Evolutionary conservation across 331 rosid species (phyloP).

Genomic region (Dryas integrifolia): DNA sequence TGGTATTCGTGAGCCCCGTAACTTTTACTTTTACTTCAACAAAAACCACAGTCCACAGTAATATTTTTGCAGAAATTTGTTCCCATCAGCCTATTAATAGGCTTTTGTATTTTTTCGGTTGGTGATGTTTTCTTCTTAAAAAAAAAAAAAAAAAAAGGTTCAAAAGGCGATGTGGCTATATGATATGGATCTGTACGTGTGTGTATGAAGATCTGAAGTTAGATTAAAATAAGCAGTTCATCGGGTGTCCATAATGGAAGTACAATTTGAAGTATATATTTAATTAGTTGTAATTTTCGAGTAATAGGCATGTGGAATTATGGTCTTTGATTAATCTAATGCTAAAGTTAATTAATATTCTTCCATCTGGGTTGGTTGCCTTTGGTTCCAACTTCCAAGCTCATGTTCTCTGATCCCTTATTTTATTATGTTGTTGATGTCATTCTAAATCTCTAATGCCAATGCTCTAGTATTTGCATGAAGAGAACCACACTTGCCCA

Average conservation of each 20-base stretch:
- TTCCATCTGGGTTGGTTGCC: not conserved
- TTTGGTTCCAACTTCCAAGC: no score
- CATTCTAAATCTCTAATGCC: not conserved
- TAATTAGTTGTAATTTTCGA: constrained; percentile 26
- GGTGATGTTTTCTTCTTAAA: no score
- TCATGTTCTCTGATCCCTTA: not conserved
- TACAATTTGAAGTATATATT: constrained; percentile 52
- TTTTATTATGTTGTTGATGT: not conserved
- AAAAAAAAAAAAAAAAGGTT: not conserved
- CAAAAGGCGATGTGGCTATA: constrained; percentile 12
- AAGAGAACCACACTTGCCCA: no score
- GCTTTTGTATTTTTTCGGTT: no score
- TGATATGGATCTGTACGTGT: constrained; percentile 26
- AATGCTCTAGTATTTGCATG: not conserved
- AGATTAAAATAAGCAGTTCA: constrained; percentile 42
- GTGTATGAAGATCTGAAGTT: constrained; percentile 32
- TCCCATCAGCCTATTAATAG: no score
- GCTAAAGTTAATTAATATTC: not conserved
- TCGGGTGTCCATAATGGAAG: constrained; percentile 49
- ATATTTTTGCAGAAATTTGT: no score
- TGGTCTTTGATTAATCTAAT: not conserved
- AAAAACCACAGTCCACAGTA: no score
- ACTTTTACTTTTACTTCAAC: not conserved
- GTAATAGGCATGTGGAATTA: constrained; percentile 25
- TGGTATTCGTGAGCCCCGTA: constrained; percentile 33